phyloP scores from a whole-genome alignment of 2,329 filamentous ascomycete species.

The Myriosclerotinia curreyana region DNA sequence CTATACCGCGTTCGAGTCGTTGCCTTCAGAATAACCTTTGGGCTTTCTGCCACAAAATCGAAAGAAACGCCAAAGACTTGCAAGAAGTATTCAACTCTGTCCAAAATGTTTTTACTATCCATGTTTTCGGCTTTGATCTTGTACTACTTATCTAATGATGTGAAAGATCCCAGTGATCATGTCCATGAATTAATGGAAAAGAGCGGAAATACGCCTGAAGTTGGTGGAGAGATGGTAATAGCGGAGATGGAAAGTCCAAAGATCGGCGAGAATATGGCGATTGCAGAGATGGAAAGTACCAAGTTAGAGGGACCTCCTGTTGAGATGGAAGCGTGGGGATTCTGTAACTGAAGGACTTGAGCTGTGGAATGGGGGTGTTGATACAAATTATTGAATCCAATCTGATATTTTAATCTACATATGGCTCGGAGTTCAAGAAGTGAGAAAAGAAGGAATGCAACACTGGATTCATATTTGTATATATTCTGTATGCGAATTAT shows the following conservation, averaged over 20 bases:
- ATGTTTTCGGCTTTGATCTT: not conserved
- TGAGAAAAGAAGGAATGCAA: not conserved
- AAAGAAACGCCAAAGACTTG: not conserved
- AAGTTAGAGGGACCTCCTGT: not conserved
- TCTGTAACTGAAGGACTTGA: no score
- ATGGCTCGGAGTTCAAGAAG: not conserved
- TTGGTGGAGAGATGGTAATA: not conserved
- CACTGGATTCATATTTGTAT: not conserved
- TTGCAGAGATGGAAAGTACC: not conserved
- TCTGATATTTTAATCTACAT: not conserved
- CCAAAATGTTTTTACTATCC: not conserved
- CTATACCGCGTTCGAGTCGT: not conserved
- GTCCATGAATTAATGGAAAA: not conserved
- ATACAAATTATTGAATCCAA: not conserved
- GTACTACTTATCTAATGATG: not conserved
- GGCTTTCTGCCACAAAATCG: no score
- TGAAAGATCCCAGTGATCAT: not conserved
- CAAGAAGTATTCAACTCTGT: not conserved
- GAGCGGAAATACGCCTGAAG: not conserved
- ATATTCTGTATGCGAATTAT: no score
- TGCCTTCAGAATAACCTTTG: no score
- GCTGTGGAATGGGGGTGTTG: not conserved
- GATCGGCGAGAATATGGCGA: not conserved
- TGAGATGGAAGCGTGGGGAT: not conserved
- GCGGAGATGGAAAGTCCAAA: not conserved